Evolutionary conservation across 768 basidiomycete species (phyloP).

Genomic region (Termitomyces sp.): DNA sequence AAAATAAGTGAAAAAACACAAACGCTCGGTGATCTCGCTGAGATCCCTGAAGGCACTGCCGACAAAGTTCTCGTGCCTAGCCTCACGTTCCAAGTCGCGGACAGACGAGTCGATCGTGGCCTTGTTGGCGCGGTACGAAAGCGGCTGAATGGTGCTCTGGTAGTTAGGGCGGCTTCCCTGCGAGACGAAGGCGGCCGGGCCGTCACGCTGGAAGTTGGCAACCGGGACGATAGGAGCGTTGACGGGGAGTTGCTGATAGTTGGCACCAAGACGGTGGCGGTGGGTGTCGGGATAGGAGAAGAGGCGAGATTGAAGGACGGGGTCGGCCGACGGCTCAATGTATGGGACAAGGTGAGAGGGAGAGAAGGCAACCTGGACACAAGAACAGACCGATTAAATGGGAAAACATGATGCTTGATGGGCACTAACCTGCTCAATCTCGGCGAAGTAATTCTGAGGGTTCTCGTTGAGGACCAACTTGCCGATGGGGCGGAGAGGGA

Average conservation of each 20-base stretch:
- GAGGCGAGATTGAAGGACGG: constrained; percentile 88
- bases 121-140: constrained; percentile 52
- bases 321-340: constrained; percentile 87
- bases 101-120: constrained; percentile 37
- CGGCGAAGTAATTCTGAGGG: constrained; percentile 85
- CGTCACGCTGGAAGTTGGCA: constrained; percentile 93
- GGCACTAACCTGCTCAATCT: constrained; percentile 79
- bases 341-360: constrained; percentile 87
- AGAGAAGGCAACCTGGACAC: constrained; percentile 64
- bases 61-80: constrained; percentile 70
- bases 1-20: constrained; percentile 22
- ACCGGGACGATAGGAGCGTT: constrained; percentile 73
- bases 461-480: constrained; percentile 80
- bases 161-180: constrained; percentile 89
- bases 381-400: background rate
- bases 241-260: constrained; percentile 85
- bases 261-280: constrained; percentile 75
- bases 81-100: constrained; percentile 34
- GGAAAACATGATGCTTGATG: constrained; percentile 11
- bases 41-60: constrained; percentile 66
- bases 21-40: constrained; percentile 76
- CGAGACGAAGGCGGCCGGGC: constrained; percentile 59
- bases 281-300: constrained; percentile 94
- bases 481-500: constrained; percentile 85
- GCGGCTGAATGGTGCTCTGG: constrained; percentile 69